Percentiles rank a stretch among this genome's conserved stretches.
Conservation (phyloP, 768 basidiomycete species). For the Calocybe indica region DNA sequence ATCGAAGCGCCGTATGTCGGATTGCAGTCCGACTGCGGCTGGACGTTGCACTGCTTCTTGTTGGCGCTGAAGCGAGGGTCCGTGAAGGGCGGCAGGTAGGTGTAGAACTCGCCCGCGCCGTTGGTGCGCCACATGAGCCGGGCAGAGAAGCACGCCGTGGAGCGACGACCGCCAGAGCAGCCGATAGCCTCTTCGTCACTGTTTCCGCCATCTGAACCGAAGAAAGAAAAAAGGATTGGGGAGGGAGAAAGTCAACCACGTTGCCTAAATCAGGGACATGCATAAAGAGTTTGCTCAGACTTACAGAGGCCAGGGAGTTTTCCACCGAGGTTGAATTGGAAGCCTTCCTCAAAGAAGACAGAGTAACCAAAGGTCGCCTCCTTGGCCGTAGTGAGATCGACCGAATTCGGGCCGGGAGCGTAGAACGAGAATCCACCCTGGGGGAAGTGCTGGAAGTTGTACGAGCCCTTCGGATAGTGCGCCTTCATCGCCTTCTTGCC, state of each 20-base stretch:
- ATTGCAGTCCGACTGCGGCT: conserved; percentile 50
- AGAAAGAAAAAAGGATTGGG: conserved; percentile 2
- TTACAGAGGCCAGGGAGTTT: conserved; percentile 70
- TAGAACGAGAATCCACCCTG: conserved; percentile 70
- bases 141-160: conserved; percentile 51
- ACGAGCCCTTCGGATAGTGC: conserved; percentile 52
- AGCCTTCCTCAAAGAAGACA: conserved; percentile 56
- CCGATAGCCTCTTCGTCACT: conserved; percentile 35
- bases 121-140: conserved; percentile 66
- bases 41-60: conserved; percentile 40
- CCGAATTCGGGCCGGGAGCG: conserved; percentile 45
- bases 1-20: conserved; percentile 60
- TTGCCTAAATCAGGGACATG: too few species aligned
- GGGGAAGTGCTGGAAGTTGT: conserved; percentile 38
- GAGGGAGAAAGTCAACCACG: too few species aligned
- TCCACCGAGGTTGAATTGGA: conserved; percentile 62
- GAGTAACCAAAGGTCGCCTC: conserved; percentile 62
- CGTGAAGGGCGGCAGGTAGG: conserved; percentile 54
- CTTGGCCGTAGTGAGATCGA: conserved; percentile 54
- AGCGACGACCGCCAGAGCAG: conserved; percentile 63
- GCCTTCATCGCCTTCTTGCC: conserved; percentile 48
- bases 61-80: conserved; percentile 36
- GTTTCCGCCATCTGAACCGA: conserved; percentile 48
- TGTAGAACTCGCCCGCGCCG: conserved; percentile 63
- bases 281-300: conserved; percentile 12